Percentiles rank a stretch among this genome's conserved stretches.
Evolutionary conservation across 2,329 filamentous ascomycete species (phyloP).

Genomic region (Tolypocladium sp.): DNA sequence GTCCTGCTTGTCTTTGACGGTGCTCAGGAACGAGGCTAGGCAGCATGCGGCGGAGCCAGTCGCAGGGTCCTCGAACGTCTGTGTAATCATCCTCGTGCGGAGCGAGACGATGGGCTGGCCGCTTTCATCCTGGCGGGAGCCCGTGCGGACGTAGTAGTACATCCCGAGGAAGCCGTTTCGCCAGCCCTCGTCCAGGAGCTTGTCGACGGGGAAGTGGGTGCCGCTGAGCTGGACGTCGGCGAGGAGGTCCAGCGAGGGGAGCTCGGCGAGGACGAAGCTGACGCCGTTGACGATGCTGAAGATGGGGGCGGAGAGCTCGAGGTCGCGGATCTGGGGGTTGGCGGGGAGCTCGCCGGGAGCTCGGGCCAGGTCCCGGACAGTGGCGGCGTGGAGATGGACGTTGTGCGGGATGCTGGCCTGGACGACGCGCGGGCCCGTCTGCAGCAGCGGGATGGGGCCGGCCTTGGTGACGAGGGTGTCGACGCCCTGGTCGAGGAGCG

Average conservation of each 20-base stretch:
- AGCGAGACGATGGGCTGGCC: constrained; percentile 24
- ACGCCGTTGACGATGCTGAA: constrained; percentile 65
- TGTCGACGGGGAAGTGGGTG: constrained; percentile 20
- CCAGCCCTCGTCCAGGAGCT: constrained; percentile 47
- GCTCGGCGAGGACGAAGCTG: constrained; percentile 58
- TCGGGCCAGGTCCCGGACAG: constrained; percentile 22
- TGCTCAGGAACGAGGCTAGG: constrained; percentile 43
- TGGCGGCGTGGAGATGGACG: constrained; percentile 47
- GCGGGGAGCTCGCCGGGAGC: constrained; percentile 16
- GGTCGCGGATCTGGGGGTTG: constrained; percentile 18
- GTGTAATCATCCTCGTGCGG: constrained; percentile 52
- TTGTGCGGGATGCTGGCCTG: constrained; percentile 59
- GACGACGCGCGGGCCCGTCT: constrained; percentile 32
- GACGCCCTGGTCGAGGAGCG: constrained; percentile 30
- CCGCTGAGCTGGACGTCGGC: constrained; percentile 24
- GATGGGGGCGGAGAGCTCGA: constrained; percentile 34
- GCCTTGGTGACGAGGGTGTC: constrained; percentile 43
- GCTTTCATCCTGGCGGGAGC: constrained; percentile 15
- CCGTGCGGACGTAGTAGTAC: constrained; percentile 49
- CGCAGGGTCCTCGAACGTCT: constrained; percentile 46
- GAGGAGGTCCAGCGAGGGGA: constrained; percentile 52
- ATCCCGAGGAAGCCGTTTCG: constrained; percentile 39
- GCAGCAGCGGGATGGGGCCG: constrained; percentile 41
- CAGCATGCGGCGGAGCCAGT: constrained; percentile 55
- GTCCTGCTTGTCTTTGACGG: constrained; percentile 24